A percentile compares a stretch with the other conserved stretches of the same genome.
phyloP scores from a whole-genome alignment of 2,329 filamentous ascomycete genomes.

The Talaromyces albobiverticillius region DNA sequence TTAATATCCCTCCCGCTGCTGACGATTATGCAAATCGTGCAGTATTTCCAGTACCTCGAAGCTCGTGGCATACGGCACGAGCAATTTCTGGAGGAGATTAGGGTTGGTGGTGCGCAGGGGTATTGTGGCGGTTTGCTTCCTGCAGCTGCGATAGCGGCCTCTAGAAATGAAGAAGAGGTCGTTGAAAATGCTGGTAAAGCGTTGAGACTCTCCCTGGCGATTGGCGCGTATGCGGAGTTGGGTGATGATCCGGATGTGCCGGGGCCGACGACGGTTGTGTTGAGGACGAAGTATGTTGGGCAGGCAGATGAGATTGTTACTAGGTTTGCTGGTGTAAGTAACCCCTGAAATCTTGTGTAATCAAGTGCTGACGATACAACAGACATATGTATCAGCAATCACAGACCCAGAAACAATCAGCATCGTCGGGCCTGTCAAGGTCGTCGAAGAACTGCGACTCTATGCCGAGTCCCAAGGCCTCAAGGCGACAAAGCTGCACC shows the following conservation, averaged over 20 bases:
- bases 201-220: conserved; percentile 1
- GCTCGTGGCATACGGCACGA: neutral
- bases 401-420: conserved; percentile 13
- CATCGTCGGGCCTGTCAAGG: conserved; percentile 4
- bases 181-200: conserved; percentile 7
- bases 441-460: conserved; percentile 5
- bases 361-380: neutral
- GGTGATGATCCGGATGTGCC: conserved; percentile 8
- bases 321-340: conserved; percentile 9
- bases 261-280: conserved; percentile 10
- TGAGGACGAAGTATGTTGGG: conserved; percentile 8
- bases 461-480: conserved; percentile 8
- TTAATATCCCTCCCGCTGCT: conserved; percentile 9
- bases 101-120: conserved; percentile 4
- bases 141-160: conserved; percentile 7
- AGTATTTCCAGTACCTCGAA: conserved; percentile 13
- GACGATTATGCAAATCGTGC: conserved; percentile 8
- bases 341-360: neutral
- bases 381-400: conserved; percentile 12
- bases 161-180: conserved; percentile 6
- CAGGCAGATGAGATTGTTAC: conserved; percentile 10
- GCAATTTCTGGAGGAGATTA: conserved; percentile 7
- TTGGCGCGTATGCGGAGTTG: conserved; percentile 10
- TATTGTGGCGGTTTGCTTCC: conserved; percentile 12
- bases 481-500: conserved; percentile 10